Evolutionary conservation across 2,329 filamentous ascomycete genomes (phyloP).

Genomic region (Trichoderma oligosporum): DNA sequence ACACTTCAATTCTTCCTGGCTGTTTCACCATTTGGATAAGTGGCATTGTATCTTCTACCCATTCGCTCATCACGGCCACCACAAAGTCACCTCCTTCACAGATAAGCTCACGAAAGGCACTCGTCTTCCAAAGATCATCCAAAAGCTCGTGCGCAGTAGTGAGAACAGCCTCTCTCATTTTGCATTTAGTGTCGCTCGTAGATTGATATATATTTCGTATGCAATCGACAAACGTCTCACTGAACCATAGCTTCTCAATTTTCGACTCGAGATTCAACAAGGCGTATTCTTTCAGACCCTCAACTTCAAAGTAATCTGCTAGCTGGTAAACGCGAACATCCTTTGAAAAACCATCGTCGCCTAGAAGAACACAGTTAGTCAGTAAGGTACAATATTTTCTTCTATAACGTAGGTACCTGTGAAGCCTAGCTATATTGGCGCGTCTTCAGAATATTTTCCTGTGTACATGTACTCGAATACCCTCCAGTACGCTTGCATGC

Average conservation of each 20-base stretch:
- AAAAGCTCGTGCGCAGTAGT: not conserved
- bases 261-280: not conserved
- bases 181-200: not conserved
- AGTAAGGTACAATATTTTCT: not conserved
- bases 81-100: constrained; percentile 13
- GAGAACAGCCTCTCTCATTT: not conserved
- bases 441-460: not conserved
- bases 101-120: not conserved
- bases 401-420: not conserved
- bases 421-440: not conserved
- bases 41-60: not conserved
- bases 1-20: no score
- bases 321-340: constrained; percentile 15
- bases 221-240: not conserved
- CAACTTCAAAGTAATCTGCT: constrained; percentile 7
- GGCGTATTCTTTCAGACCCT: not conserved
- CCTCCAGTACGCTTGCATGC: constrained; percentile 20
- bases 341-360: constrained; percentile 10
- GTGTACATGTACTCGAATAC: constrained; percentile 20
- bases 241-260: not conserved
- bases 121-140: not conserved
- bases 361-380: not conserved
- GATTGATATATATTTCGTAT: constrained; percentile 7
- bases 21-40: no score
- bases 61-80: not conserved